These are phyloP conservation scores for Fusarium setosum DNA, from an alignment of 2,329 filamentous ascomycete species.

Conservation along the genomic window DNA sequence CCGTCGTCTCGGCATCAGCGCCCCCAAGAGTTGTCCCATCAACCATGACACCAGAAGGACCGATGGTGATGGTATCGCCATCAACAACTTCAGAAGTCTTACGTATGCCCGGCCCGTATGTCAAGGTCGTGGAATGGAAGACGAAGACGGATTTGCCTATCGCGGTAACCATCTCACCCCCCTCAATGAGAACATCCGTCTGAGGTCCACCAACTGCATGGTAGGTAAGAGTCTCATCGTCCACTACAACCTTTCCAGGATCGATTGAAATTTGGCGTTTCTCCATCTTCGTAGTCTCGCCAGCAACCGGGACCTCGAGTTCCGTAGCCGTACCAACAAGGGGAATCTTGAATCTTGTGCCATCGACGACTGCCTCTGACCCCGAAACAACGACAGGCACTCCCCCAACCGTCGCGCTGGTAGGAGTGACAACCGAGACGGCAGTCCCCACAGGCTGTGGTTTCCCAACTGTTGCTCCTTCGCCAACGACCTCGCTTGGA, in stretches of 20 bases:
- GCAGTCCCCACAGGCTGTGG: constrained; percentile 48
- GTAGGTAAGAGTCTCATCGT: constrained; percentile 52
- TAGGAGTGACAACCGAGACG: constrained; percentile 49
- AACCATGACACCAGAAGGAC: constrained; percentile 55
- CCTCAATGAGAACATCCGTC: constrained; percentile 58
- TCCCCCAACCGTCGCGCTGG: constrained; percentile 52
- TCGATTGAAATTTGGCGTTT: constrained; percentile 49
- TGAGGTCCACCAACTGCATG: constrained; percentile 45
- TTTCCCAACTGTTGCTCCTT: constrained; percentile 57
- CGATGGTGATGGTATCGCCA: constrained; percentile 64
- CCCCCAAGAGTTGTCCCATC: constrained; percentile 58
- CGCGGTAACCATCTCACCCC: constrained; percentile 60
- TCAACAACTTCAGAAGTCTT: constrained; percentile 55
- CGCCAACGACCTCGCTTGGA: constrained; percentile 58
- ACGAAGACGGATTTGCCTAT: constrained; percentile 55
- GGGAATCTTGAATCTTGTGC: constrained; percentile 56
- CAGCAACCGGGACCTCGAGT: constrained; percentile 52
- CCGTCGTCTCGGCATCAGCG: constrained; percentile 45
- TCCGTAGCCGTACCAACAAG: constrained; percentile 47
- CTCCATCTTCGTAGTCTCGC: constrained; percentile 49
- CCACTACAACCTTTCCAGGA: constrained; percentile 50
- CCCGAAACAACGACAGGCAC: constrained; percentile 56
- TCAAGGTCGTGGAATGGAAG: constrained; percentile 56
- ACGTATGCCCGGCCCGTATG: constrained; percentile 53
- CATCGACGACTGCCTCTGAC: constrained; percentile 54